phyloP scores from a whole-genome alignment of 106 monocot genomes.

The Acorus calamus region DNA sequence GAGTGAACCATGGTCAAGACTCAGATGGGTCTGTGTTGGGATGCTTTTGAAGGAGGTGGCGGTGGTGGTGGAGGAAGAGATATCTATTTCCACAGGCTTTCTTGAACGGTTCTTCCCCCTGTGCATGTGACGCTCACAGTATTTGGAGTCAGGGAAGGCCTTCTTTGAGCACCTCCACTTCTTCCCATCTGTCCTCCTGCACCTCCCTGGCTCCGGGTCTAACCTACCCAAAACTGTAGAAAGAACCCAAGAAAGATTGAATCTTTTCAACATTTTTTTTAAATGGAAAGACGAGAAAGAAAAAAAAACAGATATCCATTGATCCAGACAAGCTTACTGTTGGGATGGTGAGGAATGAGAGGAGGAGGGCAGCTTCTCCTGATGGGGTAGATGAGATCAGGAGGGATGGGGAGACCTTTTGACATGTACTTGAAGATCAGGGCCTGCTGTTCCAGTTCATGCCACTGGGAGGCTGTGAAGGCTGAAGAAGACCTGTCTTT shows the following conservation, averaged over 20 bases:
- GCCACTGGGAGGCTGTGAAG: conserved; percentile 13
- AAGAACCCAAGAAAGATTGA: conserved; percentile 19
- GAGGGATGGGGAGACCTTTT: conserved; percentile 1
- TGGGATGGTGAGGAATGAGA: conserved; percentile 2
- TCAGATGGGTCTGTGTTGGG: neutral
- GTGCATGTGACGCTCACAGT: conserved; percentile 33
- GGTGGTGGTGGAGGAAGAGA: neutral
- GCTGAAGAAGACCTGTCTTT: neutral
- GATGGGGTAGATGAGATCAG: conserved; percentile 6
- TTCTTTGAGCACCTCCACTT: conserved; percentile 32
- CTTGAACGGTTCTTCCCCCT: conserved; percentile 37
- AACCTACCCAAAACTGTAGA: conserved; percentile 19
- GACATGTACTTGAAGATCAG: conserved; percentile 15
- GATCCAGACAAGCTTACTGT: neutral
- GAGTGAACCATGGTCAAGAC: too few relatives aligned
- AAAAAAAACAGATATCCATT: neutral
- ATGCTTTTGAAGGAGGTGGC: neutral
- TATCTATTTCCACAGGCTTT: conserved; percentile 26
- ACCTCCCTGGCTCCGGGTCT: conserved; percentile 25
- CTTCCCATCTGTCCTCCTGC: conserved; percentile 31
- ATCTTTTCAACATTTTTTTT: neutral
- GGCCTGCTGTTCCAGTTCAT: conserved; percentile 9
- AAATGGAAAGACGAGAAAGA: neutral
- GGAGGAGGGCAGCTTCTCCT: neutral
- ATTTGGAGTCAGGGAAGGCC: conserved; percentile 26